Conservation (phyloP, 306 rosid genomes). For the Glycine soja region DNA sequence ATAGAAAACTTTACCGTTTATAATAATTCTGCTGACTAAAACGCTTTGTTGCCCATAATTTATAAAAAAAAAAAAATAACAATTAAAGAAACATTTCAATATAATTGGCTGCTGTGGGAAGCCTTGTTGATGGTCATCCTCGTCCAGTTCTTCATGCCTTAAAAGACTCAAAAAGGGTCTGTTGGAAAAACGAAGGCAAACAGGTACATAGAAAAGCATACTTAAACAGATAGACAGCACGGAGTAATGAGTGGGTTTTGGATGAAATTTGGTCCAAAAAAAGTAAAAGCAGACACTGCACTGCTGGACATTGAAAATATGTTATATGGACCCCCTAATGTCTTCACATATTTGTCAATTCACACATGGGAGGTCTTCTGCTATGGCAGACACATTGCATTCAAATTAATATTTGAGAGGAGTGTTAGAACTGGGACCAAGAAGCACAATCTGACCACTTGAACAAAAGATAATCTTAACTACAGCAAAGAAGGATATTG, state of each 20-base stretch:
- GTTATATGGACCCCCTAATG: slow-evolving; percentile 28
- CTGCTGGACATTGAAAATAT: slow-evolving; percentile 12
- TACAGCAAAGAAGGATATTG: not conserved
- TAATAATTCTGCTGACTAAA: too few relatives aligned
- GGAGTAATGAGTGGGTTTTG: slow-evolving; percentile 31
- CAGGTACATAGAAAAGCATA: slow-evolving; percentile 29
- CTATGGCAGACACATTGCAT: not conserved
- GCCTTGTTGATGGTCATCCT: not conserved
- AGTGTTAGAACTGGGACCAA: not conserved
- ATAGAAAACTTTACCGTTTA: too few relatives aligned
- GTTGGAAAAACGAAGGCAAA: slow-evolving; percentile 29
- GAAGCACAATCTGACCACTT: not conserved
- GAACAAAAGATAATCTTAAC: not conserved
- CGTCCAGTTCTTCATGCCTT: slow-evolving; percentile 50
- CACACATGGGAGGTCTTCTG: not conserved
- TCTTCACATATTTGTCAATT: not conserved
- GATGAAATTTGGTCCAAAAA: slow-evolving; percentile 48
- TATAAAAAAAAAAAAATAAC: too few relatives aligned
- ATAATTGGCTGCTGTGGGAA: not conserved
- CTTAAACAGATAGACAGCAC: slow-evolving; percentile 25
- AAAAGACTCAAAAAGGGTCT: slow-evolving; percentile 53
- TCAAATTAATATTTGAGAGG: slow-evolving; percentile 13
- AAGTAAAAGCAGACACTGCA: slow-evolving; percentile 18
- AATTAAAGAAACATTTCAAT: too few relatives aligned
- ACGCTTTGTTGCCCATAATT: too few relatives aligned